Evolutionary conservation across 805 yeast genomes (phyloP), one percentile per base, ranked within the genome.

Genomic region (Schwanniomyces yamadae): DNA sequence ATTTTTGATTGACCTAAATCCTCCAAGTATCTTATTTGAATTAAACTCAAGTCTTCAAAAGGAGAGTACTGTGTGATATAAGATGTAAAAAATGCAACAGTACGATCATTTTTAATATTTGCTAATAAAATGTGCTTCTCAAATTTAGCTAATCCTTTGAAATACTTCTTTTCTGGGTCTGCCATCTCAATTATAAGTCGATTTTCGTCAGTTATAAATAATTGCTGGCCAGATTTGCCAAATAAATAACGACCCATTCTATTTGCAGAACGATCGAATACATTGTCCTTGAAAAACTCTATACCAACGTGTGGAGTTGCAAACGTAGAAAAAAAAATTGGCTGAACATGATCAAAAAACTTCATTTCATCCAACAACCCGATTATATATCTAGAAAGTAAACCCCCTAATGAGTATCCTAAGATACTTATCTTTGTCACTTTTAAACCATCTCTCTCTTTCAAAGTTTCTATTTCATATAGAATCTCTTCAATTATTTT

Each of bases 321-420:
- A 50, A 66, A 66, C 0, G 72, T 65, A 14, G 65, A 44, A 40
- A 63, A 68, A 42, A 66, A 57, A 0, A 67, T 50, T 0, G 73
- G 73, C 20, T 52, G 43, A 11, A 68, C 60, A 8, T 41, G 48
- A 9, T 63, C 59, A 34, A 67, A 68, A 36, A 67, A 62, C 1
- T 50, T 54, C 46, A 66, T 36, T 7, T 57, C 63, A 25, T 64
- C 30, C 28, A 68, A 49, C 6, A 54, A 31, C 2, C 97, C 97
- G 31, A 89, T 70, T 17, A 88, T 81, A 55, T 86, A 89, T 33
- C 97, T 67, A 0, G 89, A 71, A 21, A 91, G 78, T 23, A 90
- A 61, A 0, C 98, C 98, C 15, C 98, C 97, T 40, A 91, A 63
- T 0, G 96, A 86, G 57, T 90, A 91, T 0, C 98, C 96, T 3